Base-by-base conservation (phyloP, 1,284 basidiomycete species). In the Salmacisia buchloeana region DNA sequence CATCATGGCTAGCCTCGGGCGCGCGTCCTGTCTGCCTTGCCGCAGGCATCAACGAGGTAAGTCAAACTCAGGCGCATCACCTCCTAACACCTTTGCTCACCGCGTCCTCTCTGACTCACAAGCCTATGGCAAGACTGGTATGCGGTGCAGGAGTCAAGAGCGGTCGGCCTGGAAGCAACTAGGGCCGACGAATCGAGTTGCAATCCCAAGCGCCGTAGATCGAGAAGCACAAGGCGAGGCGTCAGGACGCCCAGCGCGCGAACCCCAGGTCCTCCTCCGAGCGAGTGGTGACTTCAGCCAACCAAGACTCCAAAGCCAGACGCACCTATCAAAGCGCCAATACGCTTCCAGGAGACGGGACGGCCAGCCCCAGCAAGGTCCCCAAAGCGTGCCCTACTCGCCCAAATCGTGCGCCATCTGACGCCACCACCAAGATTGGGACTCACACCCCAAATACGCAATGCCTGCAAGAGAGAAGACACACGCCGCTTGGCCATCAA, bases 361-460 rank as follows among this genome's bases (percentile, higher is more conserved):
- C 34, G 49, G 49, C 13, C 88, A 71, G 96, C 96, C 15, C 96
- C 98, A 80, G 86, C 85, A 69, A 94, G 94, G 80, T 98, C 98
- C 80, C 85, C 98, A 61, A 96, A 94, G n/a, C 85, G 92, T 63
- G 92, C 91, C 74, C 84, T 97, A 46, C 84, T 99, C 58, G 92
- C 90, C 78, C 94, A 96, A 25, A 94, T 98, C 81, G 89, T 91
- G 59, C 90, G 89, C 91, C 21, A 90, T 80, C 85, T 99, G 96
- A 99, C 80, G 93, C 92, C 27, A 97, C 93, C 1, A 90, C 98
- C 73, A 97, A 97, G 82, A 92, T 98, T 70, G 98, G 96, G 96
- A 90, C n/a, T n/a, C n/a, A 90, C 2, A 90, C 96, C 66, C 85
- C 87, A 5, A 88, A 88, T 72, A 93, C 89, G 80, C 91, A 94